Evolutionary conservation across 2,329 filamentous ascomycete genomes (phyloP).

Genomic region (Truncatella angustata): DNA sequence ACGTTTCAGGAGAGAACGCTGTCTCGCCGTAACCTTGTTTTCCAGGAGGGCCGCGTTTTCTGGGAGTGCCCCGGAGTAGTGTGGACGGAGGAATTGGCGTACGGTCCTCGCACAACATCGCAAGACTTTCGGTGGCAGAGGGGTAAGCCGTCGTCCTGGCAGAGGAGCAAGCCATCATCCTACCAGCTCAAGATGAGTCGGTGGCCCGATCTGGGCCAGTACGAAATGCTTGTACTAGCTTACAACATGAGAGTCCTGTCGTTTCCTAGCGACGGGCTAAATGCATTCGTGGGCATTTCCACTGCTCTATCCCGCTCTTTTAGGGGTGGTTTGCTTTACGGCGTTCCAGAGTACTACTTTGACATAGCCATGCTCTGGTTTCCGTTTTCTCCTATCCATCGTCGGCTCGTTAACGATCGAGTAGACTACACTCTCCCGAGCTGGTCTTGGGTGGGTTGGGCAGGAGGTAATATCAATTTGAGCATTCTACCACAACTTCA

Average conservation of each 20-base stretch:
- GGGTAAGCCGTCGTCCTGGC: too few relatives aligned
- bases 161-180: not conserved
- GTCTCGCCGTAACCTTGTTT: not conserved
- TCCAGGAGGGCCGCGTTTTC: not conserved
- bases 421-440: not conserved
- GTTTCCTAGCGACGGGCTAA: not conserved
- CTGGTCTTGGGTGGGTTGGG: constrained; percentile 7
- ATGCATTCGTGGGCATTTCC: not conserved
- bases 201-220: not conserved
- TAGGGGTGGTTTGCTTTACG: not conserved
- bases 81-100: not conserved
- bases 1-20: not conserved
- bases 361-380: constrained; percentile 1
- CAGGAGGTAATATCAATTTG: not conserved
- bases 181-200: not conserved
- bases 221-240: not conserved
- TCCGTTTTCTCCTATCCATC: not conserved
- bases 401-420: not conserved
- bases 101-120: not conserved
- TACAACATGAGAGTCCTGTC: not conserved
- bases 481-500: not conserved
- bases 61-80: not conserved
- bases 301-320: not conserved
- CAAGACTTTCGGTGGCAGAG: not conserved
- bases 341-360: not conserved